Evolutionary conservation across 352 stramenopile species (phyloP).

Genomic region (Globisporangium solare): DNA sequence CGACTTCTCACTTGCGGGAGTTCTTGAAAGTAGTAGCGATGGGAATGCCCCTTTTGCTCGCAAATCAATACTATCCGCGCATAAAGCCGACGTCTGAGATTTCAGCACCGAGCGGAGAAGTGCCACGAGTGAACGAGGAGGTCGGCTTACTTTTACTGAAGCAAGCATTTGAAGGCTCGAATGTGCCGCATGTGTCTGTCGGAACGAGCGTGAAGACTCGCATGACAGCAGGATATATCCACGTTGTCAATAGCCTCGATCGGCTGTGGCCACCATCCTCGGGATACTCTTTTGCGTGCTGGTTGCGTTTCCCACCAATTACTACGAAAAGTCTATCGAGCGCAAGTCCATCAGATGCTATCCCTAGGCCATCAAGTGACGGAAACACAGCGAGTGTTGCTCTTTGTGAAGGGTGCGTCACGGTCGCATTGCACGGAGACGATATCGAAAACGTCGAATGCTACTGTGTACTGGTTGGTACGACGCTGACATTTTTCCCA

Average conservation of each 20-base stretch:
- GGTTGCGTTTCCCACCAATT: conserved; percentile 46
- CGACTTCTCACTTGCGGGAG: conserved; percentile 43
- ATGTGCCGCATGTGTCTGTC: conserved; percentile 49
- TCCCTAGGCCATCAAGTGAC: not conserved
- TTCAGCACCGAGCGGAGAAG: no score
- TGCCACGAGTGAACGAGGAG: conserved; percentile 15
- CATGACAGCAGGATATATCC: conserved; percentile 58
- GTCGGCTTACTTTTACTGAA: conserved; percentile 45
- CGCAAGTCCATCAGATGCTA: not conserved
- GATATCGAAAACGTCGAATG: conserved; percentile 24
- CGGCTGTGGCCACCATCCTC: conserved; percentile 62
- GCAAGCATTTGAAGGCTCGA: conserved; percentile 30
- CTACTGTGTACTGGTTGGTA: conserved; percentile 66
- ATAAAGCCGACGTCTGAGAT: not conserved
- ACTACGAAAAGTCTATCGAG: not conserved
- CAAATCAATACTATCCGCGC: conserved; percentile 16
- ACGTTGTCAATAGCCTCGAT: conserved; percentile 57
- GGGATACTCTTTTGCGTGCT: conserved; percentile 77
- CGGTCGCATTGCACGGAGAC: conserved; percentile 33
- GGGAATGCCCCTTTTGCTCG: conserved; percentile 43
- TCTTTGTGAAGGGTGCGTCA: conserved; percentile 56
- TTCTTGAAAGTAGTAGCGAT: conserved; percentile 49
- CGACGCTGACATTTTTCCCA: conserved; percentile 50
- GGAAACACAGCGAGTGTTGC: conserved; percentile 27
- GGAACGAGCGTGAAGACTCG: conserved; percentile 41